Conservation (phyloP, 371 early-diverging fungal species). For the Lichtheimia hyalospora region DNA sequence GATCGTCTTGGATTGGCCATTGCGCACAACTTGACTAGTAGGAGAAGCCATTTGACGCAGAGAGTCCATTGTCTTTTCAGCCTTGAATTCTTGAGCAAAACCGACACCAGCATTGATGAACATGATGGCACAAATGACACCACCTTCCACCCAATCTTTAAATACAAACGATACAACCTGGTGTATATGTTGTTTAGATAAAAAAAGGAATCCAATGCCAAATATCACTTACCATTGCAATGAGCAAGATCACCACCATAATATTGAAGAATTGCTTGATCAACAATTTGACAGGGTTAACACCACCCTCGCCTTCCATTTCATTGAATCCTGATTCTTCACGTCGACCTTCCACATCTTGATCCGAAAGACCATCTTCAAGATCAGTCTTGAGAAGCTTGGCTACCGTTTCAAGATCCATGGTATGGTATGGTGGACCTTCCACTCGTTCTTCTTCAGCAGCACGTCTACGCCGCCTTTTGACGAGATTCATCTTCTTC, state of each 20-base stretch:
- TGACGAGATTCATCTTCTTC: constrained; percentile 42
- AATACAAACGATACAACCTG: constrained; percentile 55
- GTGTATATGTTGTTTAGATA: neutral
- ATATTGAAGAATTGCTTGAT: constrained; percentile 78
- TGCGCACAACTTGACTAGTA: constrained; percentile 75
- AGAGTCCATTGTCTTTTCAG: constrained; percentile 88
- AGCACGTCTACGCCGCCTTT: constrained; percentile 24
- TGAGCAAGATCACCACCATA: constrained; percentile 79
- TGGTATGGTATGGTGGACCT: constrained; percentile 54
- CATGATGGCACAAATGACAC: constrained; percentile 76
- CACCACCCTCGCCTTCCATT: constrained; percentile 69
- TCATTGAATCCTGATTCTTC: constrained; percentile 70
- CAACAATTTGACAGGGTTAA: constrained; percentile 67
- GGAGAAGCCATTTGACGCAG: constrained; percentile 78
- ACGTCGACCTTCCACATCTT: constrained; percentile 48
- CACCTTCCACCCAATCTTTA: constrained; percentile 66
- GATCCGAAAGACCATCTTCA: constrained; percentile 62
- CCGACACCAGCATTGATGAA: constrained; percentile 79
- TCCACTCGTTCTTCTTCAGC: constrained; percentile 18
- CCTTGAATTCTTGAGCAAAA: constrained; percentile 84
- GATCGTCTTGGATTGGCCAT: constrained; percentile 69
- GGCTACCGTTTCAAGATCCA: constrained; percentile 59
- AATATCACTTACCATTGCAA: constrained; percentile 58
- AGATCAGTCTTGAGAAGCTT: constrained; percentile 58
- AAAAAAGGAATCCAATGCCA: neutral